These are phyloP conservation scores for Arthrobotrys megalospora DNA, from an alignment of 2,329 filamentous ascomycete species.

Conservation along the genomic window DNA sequence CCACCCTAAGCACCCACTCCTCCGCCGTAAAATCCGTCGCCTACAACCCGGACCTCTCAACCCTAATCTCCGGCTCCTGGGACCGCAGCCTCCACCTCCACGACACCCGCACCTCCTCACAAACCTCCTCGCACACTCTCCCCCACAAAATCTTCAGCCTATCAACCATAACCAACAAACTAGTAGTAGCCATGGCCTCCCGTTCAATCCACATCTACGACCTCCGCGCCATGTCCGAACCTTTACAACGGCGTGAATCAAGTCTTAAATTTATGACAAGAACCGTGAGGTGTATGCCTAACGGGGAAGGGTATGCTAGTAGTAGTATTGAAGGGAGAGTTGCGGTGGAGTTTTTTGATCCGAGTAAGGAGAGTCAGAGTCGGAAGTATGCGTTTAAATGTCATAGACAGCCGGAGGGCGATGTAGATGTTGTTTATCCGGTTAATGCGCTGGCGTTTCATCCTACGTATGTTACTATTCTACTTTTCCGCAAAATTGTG, in stretches of 20 bases:
- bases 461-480: constrained; percentile 72
- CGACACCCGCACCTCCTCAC: constrained; percentile 73
- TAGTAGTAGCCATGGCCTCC: constrained; percentile 95
- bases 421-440: constrained; percentile 87
- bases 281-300: constrained; percentile 94
- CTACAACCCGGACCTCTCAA: constrained; percentile 81
- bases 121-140: constrained; percentile 78
- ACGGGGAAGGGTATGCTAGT: constrained; percentile 92
- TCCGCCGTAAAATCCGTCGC: constrained; percentile 86
- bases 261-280: constrained; percentile 96
- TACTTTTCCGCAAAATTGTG: background rate
- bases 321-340: constrained; percentile 95
- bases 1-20: constrained; percentile 82
- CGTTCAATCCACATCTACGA: constrained; percentile 97
- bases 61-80: constrained; percentile 93
- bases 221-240: constrained; percentile 79
- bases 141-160: constrained; percentile 92
- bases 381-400: constrained; percentile 99
- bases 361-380: constrained; percentile 85
- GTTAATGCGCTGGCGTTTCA: constrained; percentile 93
- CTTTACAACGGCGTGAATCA: constrained; percentile 94
- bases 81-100: constrained; percentile 91
- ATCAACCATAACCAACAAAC: constrained; percentile 81
- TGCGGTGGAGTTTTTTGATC: constrained; percentile 98
- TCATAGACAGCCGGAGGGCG: constrained; percentile 81